Evolutionary conservation across 768 basidiomycete genomes (phyloP).

Genomic region (Strobilomyces dryophilus): DNA sequence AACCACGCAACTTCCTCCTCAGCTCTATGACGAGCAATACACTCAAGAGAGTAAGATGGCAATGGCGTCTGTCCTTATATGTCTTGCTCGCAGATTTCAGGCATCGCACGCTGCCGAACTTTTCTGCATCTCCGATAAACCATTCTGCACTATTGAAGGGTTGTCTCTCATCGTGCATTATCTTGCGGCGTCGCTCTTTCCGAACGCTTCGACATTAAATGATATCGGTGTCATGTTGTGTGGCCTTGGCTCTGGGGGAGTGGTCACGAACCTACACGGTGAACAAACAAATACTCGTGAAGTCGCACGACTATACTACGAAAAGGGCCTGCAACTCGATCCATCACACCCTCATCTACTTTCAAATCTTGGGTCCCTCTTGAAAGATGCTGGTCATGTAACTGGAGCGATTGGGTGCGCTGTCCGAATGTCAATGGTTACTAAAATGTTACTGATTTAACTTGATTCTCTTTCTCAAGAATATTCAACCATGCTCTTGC

Average conservation of each 20-base stretch:
- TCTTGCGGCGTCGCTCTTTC: slow-evolving; percentile 41
- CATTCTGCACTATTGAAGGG: slow-evolving; percentile 32
- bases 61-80: slow-evolving; percentile 40
- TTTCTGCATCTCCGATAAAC: slow-evolving; percentile 23
- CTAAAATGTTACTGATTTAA: slow-evolving; percentile 2
- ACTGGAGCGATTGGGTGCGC: slow-evolving; percentile 40
- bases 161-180: slow-evolving; percentile 46
- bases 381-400: slow-evolving; percentile 45
- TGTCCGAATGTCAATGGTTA: background rate
- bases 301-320: slow-evolving; percentile 43
- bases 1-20: slow-evolving; percentile 15
- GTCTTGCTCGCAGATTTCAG: slow-evolving; percentile 45
- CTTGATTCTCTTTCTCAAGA: slow-evolving; percentile 17
- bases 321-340: slow-evolving; percentile 41
- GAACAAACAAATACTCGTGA: slow-evolving; percentile 27
- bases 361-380: slow-evolving; percentile 47
- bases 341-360: slow-evolving; percentile 46
- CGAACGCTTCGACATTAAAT: slow-evolving; percentile 44
- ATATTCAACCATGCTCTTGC: slow-evolving; percentile 39
- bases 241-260: slow-evolving; percentile 24
- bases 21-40: slow-evolving; percentile 26
- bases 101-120: slow-evolving; percentile 21
- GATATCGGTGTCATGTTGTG: slow-evolving; percentile 49
- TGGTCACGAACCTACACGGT: slow-evolving; percentile 16
- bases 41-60: slow-evolving; percentile 27